phyloP scores from a whole-genome alignment of 352 stramenopile genomes.

The Lagenidium giganteum region DNA sequence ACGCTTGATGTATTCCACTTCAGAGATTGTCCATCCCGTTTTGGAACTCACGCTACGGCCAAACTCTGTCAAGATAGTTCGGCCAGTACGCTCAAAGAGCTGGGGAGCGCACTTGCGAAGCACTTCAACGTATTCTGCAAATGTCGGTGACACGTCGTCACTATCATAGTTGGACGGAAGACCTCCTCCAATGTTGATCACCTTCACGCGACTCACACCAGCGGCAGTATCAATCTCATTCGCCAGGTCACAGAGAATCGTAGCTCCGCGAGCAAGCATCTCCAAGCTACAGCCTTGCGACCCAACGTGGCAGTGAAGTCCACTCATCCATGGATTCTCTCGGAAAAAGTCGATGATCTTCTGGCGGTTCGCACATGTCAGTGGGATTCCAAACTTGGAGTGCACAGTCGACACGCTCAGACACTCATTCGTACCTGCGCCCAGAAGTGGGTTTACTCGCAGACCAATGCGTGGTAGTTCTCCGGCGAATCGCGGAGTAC shows the following conservation, averaged over 20 bases:
- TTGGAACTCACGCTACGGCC: conserved; percentile 84
- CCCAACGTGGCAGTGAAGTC: conserved; percentile 85
- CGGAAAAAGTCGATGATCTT: conserved; percentile 69
- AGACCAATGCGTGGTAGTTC: conserved; percentile 82
- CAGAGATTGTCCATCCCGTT: conserved; percentile 78
- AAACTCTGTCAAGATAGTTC: conserved; percentile 90
- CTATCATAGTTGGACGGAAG: conserved; percentile 87
- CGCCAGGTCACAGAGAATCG: conserved; percentile 69
- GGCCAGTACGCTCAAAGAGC: conserved; percentile 74
- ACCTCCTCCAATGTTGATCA: conserved; percentile 90
- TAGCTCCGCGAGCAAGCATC: conserved; percentile 78
- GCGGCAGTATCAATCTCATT: conserved; percentile 74
- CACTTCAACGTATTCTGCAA: conserved; percentile 76
- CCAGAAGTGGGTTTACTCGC: conserved; percentile 90
- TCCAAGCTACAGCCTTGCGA: conserved; percentile 81
- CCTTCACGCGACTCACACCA: conserved; percentile 64
- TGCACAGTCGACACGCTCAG: conserved; percentile 86
- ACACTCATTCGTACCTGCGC: conserved; percentile 77
- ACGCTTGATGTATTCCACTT: conserved; percentile 89
- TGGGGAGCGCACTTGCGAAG: conserved; percentile 62
- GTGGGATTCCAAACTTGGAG: conserved; percentile 90
- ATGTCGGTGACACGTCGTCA: conserved; percentile 63
- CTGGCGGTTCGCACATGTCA: conserved; percentile 45
- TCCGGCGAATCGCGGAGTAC: conserved; percentile 45
- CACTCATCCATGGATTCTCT: conserved; percentile 85